These are phyloP conservation scores for Penicillium sp. DNA, from an alignment of 2,329 filamentous ascomycete genomes.

Conservation along the genomic window DNA sequence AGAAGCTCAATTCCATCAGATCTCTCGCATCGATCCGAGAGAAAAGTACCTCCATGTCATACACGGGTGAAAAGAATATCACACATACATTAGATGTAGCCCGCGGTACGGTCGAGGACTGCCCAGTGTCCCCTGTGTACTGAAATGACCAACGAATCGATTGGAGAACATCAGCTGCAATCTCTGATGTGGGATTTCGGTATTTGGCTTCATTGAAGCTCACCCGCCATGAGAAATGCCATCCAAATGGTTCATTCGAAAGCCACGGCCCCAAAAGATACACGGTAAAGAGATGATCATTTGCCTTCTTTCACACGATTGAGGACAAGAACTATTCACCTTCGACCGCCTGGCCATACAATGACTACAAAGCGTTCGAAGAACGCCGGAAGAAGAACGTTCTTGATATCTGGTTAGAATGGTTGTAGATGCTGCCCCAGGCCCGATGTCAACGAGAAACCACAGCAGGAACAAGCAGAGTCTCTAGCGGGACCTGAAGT, in stretches of 20 bases:
- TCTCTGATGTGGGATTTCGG: background rate
- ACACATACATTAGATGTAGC: too few relatives aligned
- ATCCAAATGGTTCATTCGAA: background rate
- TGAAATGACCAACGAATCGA: background rate
- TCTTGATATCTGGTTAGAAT: background rate
- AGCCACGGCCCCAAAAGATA: background rate
- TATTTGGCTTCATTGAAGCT: too few relatives aligned
- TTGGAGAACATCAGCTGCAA: background rate
- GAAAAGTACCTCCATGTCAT: too few relatives aligned
- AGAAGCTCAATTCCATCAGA: too few relatives aligned
- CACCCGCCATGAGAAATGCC: too few relatives aligned
- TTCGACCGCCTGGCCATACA: too few relatives aligned
- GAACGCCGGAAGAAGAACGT: background rate
- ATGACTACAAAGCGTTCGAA: background rate
- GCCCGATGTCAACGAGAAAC: background rate
- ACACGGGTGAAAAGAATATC: too few relatives aligned
- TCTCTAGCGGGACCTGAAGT: background rate
- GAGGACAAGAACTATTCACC: too few relatives aligned
- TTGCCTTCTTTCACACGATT: background rate
- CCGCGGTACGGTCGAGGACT: background rate
- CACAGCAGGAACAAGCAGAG: background rate
- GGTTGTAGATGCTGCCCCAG: background rate
- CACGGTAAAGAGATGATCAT: background rate
- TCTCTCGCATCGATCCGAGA: too few relatives aligned
- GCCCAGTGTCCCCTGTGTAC: background rate